A percentile compares a stretch with the other conserved stretches of the same genome.
Conservation (phyloP, 345 rosid genomes). For the Syzygium jambos region DNA sequence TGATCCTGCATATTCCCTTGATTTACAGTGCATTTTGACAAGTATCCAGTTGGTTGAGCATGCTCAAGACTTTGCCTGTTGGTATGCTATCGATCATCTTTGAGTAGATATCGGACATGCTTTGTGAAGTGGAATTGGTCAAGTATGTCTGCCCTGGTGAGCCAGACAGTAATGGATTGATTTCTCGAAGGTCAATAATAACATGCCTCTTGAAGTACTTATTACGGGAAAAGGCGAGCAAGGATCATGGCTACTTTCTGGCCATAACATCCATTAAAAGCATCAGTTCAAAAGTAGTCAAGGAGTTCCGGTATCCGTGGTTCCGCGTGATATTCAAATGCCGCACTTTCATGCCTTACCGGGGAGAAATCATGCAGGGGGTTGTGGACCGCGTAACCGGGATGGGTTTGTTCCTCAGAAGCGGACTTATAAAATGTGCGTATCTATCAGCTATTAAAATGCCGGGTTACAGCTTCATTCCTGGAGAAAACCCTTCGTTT, state of each 20-base stretch:
- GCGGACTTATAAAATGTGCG: slow-evolving; percentile 55
- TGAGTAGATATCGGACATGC: neutral
- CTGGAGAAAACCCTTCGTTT: slow-evolving; percentile 63
- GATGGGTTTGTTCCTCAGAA: slow-evolving; percentile 43
- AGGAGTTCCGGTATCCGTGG: slow-evolving; percentile 56
- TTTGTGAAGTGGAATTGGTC: slow-evolving; percentile 1
- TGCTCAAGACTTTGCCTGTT: neutral
- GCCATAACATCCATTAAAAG: slow-evolving; percentile 53
- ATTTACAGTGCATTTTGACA: neutral
- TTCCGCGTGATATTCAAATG: slow-evolving; percentile 61
- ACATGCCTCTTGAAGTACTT: neutral
- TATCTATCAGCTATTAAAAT: slow-evolving; percentile 49
- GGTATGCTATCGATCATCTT: neutral
- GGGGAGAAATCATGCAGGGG: slow-evolving; percentile 69
- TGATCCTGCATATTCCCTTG: neutral
- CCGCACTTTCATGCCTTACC: slow-evolving; percentile 66
- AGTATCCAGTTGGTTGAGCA: neutral
- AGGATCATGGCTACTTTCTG: slow-evolving; percentile 59
- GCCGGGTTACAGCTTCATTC: slow-evolving; percentile 50
- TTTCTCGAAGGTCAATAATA: neutral
- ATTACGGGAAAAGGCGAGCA: slow-evolving; percentile 43
- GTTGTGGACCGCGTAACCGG: slow-evolving; percentile 56
- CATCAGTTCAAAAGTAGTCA: slow-evolving; percentile 61
- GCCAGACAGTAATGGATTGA: neutral
- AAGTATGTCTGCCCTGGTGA: neutral